Evolutionary conservation across 164 flowering plant genomes (phyloP).

Genomic region (Kalanchoe fedtschenkoi): DNA sequence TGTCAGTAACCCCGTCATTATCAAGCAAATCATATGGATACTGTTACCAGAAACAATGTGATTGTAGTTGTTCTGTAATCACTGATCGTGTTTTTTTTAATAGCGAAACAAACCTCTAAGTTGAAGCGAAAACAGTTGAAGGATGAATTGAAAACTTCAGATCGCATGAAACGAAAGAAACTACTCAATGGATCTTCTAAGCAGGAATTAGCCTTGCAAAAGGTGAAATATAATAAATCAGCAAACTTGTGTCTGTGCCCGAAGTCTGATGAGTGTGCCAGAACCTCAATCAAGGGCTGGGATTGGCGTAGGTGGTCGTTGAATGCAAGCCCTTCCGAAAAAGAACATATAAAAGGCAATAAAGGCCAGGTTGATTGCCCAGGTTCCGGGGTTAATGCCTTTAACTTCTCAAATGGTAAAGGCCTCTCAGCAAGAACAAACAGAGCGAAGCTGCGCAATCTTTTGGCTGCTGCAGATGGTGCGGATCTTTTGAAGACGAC

Average conservation of each 20-base stretch:
- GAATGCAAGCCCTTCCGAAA: slow-evolving; percentile 65
- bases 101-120: not conserved
- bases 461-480: slow-evolving; percentile 96
- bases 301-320: slow-evolving; percentile 90
- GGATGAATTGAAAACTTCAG: slow-evolving; percentile 17
- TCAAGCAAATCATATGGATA: not conserved
- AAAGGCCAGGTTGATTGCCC: slow-evolving; percentile 15
- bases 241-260: slow-evolving; percentile 32
- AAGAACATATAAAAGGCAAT: slow-evolving; percentile 64
- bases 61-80: not conserved
- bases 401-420: slow-evolving; percentile 45
- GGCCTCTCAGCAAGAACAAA: slow-evolving; percentile 94
- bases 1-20: not conserved
- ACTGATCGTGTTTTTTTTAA: not conserved
- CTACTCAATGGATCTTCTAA: slow-evolving; percentile 18
- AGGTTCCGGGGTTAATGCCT: slow-evolving; percentile 27
- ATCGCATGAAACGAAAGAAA: slow-evolving; percentile 23
- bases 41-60: not conserved
- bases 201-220: slow-evolving; percentile 17
- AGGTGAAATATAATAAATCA: slow-evolving; percentile 26
- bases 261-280: slow-evolving; percentile 84
- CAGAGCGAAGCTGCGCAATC: slow-evolving; percentile 82
- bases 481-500: slow-evolving; percentile 84
- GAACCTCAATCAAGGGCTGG: slow-evolving; percentile 88
- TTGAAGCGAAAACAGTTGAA: slow-evolving; percentile 31